These are phyloP conservation scores for Scalesia atractyloides DNA, from an alignment of 129 eudicot species.

Conservation along the genomic window DNA sequence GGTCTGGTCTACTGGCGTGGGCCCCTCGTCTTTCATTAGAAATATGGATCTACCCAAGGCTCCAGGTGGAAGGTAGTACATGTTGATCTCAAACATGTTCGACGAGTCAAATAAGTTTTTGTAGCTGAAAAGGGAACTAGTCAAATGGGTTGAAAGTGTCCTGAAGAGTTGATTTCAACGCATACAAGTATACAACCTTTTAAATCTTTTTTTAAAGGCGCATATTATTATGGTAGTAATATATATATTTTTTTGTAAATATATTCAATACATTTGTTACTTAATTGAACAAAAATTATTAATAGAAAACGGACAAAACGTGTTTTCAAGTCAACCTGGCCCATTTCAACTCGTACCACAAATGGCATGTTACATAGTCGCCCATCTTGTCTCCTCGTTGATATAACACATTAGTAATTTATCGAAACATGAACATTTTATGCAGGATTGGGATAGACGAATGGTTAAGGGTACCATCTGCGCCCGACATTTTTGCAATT, in stretches of 20 bases:
- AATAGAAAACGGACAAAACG: background rate
- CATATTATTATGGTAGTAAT: background rate
- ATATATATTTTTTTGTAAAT: background rate
- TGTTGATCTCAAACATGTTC: background rate
- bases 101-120: background rate
- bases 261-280: background rate
- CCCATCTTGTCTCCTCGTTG: background rate
- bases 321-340: background rate
- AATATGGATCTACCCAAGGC: slow-evolving; percentile 72
- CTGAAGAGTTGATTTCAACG: background rate
- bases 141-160: slow-evolving; percentile 5
- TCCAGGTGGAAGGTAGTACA: slow-evolving; percentile 82
- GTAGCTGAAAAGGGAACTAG: background rate
- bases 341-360: background rate
- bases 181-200: background rate
- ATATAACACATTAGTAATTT: background rate
- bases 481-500: slow-evolving; percentile 75
- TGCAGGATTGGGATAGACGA: slow-evolving; percentile 88
- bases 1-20: slow-evolving; percentile 99
- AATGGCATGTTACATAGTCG: background rate
- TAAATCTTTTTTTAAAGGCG: background rate
- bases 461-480: slow-evolving; percentile 85
- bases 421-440: background rate
- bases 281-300: background rate
- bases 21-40: slow-evolving; percentile 81